Evolutionary conservation across 768 basidiomycete species (phyloP).

Genomic region (Kwoniella dendrophila): DNA sequence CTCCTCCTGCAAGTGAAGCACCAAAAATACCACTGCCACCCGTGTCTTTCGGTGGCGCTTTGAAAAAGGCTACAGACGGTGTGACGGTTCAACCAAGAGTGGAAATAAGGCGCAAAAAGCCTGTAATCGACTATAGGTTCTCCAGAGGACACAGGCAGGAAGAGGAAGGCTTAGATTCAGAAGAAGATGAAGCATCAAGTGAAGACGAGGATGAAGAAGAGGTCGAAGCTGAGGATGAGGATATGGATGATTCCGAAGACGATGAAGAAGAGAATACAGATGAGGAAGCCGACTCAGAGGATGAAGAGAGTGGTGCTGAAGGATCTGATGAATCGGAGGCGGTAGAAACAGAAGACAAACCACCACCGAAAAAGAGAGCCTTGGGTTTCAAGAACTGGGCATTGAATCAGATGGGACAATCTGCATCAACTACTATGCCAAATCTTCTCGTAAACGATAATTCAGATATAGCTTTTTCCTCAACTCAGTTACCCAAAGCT

Average conservation of each 20-base stretch:
- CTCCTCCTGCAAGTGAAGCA: neutral
- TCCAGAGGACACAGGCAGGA: slow-evolving; percentile 13
- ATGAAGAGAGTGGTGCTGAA: slow-evolving; percentile 33
- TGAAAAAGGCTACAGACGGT: slow-evolving; percentile 70
- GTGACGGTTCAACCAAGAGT: slow-evolving; percentile 61
- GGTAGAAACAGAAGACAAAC: slow-evolving; percentile 35
- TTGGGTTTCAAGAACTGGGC: slow-evolving; percentile 88
- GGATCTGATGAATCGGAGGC: slow-evolving; percentile 31
- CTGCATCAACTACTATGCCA: slow-evolving; percentile 11
- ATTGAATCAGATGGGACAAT: slow-evolving; percentile 67
- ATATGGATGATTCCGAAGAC: slow-evolving; percentile 30
- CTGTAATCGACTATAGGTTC: slow-evolving; percentile 13
- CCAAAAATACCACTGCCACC: neutral
- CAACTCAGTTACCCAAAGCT: slow-evolving; percentile 22
- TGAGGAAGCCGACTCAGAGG: slow-evolving; percentile 41
- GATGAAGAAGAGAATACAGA: slow-evolving; percentile 24
- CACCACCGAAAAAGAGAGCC: slow-evolving; percentile 46
- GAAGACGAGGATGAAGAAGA: slow-evolving; percentile 41
- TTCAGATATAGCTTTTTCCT: slow-evolving; percentile 41
- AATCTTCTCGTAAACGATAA: slow-evolving; percentile 12
- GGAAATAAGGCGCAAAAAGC: slow-evolving; percentile 58
- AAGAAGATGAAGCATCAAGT: slow-evolving; percentile 18
- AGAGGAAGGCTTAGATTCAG: slow-evolving; percentile 15
- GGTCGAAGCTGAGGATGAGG: slow-evolving; percentile 26
- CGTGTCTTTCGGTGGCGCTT: slow-evolving; percentile 62